Evolutionary conservation across 352 stramenopile genomes (phyloP).

Genomic region (Phytophthora agathidicida): DNA sequence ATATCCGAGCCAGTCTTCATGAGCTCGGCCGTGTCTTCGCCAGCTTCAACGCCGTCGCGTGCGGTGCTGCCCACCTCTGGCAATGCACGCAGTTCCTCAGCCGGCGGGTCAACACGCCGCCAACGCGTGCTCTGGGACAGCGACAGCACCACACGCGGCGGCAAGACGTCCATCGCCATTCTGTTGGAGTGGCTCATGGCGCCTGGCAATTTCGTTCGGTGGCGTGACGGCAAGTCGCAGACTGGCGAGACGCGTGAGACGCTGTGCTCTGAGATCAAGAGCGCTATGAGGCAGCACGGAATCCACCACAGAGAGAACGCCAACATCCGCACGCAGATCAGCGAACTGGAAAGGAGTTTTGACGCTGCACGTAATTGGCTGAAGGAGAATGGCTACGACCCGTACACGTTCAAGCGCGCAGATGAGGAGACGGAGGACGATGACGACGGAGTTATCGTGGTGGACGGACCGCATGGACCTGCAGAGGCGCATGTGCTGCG

Average conservation of each 20-base stretch:
- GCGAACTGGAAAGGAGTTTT: constrained; percentile 73
- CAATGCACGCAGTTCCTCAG: not conserved
- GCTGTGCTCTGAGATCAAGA: constrained; percentile 79
- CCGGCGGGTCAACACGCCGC: constrained; percentile 28
- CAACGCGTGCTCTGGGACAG: constrained; percentile 84
- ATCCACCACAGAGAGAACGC: constrained; percentile 77
- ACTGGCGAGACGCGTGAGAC: constrained; percentile 72
- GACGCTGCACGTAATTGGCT: constrained; percentile 62
- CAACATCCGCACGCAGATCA: constrained; percentile 86
- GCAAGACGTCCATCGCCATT: constrained; percentile 77
- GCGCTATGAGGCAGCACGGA: constrained; percentile 58
- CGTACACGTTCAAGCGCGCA: constrained; percentile 27
- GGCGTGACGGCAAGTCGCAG: constrained; percentile 69
- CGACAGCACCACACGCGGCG: constrained; percentile 60
- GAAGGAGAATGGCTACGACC: constrained; percentile 46
- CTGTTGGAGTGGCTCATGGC: constrained; percentile 73
- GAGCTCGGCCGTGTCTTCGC: constrained; percentile 10
- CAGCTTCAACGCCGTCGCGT: constrained; percentile 14
- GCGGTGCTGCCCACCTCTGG: not conserved
- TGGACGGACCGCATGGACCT: constrained; percentile 14
- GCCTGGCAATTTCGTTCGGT: constrained; percentile 70
- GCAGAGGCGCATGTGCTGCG: constrained; percentile 63
- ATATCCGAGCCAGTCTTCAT: constrained; percentile 8
- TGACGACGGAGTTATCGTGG: constrained; percentile 8
- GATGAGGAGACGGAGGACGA: constrained; percentile 16